A percentile compares a stretch with the other conserved stretches of the same genome.
Evolutionary conservation across 805 yeast species (phyloP).

Genomic region (Zygosaccharomyces siamensis): DNA sequence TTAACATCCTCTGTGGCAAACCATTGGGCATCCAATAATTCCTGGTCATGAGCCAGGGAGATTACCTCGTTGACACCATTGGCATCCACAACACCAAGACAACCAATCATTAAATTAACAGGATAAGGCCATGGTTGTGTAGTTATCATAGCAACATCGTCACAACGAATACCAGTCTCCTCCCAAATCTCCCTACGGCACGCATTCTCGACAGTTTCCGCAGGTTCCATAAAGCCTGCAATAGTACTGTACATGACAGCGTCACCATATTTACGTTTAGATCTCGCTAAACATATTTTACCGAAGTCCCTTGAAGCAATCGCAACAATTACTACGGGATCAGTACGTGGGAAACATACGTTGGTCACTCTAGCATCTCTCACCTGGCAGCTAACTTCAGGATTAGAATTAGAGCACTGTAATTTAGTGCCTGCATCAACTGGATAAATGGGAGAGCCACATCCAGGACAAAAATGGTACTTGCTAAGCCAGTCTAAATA

Average conservation of each 20-base stretch:
- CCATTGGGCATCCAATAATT: conserved; percentile 84
- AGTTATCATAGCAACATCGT: conserved; percentile 53
- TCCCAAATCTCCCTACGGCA: conserved; percentile 90
- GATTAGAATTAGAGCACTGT: conserved; percentile 38
- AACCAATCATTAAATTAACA: conserved; percentile 88
- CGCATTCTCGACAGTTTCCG: conserved; percentile 86
- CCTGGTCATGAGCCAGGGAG: conserved; percentile 77
- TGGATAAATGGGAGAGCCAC: conserved; percentile 63
- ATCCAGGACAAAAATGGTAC: conserved; percentile 77
- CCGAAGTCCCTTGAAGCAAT: conserved; percentile 57
- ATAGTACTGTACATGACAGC: conserved; percentile 68
- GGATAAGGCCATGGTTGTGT: conserved; percentile 99
- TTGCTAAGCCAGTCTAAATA: conserved; percentile 78
- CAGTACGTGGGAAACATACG: conserved; percentile 87
- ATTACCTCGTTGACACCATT: conserved; percentile 61
- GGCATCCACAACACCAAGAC: conserved; percentile 72
- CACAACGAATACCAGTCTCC: conserved; percentile 78
- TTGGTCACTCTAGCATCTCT: conserved; percentile 54
- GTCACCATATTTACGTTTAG: conserved; percentile 49
- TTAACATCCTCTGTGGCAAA: conserved; percentile 53
- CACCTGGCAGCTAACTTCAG: conserved; percentile 31
- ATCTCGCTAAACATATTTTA: conserved; percentile 66
- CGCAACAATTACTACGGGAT: conserved; percentile 81
- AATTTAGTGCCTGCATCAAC: conserved; percentile 65
- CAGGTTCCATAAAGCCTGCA: conserved; percentile 95